Evolutionary conservation across 495 filamentous ascomycete genomes (phyloP).

Genomic region (Penicillium salamii): DNA sequence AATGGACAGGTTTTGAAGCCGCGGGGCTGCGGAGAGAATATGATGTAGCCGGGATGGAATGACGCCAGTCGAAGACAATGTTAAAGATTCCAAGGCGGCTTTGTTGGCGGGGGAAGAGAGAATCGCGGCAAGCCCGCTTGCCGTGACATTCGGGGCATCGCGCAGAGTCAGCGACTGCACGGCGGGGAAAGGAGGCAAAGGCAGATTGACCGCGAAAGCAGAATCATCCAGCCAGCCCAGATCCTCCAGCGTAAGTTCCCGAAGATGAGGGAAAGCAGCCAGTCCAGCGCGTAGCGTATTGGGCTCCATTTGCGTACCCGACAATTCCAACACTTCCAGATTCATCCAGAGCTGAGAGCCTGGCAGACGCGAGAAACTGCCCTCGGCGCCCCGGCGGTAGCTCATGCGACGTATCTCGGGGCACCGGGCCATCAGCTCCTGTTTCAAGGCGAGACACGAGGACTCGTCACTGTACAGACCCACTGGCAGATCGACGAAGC

Average conservation of each 20-base stretch:
- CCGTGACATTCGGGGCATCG: constrained; percentile 65
- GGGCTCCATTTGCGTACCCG: constrained; percentile 69
- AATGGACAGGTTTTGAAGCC: constrained; percentile 63
- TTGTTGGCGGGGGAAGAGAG: constrained; percentile 51
- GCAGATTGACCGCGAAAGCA: constrained; percentile 58
- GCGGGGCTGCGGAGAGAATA: constrained; percentile 59
- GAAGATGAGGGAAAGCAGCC: constrained; percentile 60
- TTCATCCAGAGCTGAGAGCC: constrained; percentile 68
- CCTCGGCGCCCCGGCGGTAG: constrained; percentile 75
- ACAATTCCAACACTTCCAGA: constrained; percentile 77
- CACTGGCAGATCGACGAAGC: constrained; percentile 81
- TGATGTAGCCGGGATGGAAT: constrained; percentile 58
- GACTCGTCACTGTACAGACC: constrained; percentile 80
- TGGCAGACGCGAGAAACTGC: constrained; percentile 66
- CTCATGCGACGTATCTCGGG: constrained; percentile 83
- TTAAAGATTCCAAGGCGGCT: constrained; percentile 56
- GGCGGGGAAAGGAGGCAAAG: constrained; percentile 65
- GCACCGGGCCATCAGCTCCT: constrained; percentile 81
- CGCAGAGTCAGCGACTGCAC: constrained; percentile 67
- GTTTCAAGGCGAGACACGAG: constrained; percentile 67
- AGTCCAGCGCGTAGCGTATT: constrained; percentile 67
- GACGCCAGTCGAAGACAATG: constrained; percentile 65
- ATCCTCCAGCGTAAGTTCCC: constrained; percentile 67
- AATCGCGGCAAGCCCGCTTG: constrained; percentile 62
- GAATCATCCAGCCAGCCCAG: constrained; percentile 70